phyloP scores from a whole-genome alignment of 129 eudicot species.

The Silybum marianum region DNA sequence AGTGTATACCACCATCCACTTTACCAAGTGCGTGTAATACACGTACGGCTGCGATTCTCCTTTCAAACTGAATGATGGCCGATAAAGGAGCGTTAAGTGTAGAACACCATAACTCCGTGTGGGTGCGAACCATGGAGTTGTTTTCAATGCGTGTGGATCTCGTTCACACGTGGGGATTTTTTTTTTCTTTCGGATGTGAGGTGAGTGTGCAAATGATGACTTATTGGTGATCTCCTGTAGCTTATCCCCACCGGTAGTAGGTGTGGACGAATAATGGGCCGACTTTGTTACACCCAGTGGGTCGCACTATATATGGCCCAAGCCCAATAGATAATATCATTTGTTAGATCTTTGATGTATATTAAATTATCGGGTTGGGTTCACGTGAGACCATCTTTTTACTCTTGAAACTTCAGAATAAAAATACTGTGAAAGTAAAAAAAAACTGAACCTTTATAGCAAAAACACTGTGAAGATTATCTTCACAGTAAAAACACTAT shows the following conservation, averaged over 20 bases:
- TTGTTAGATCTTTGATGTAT: no score
- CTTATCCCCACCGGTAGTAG: neutral
- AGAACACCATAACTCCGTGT: neutral
- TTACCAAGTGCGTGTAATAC: neutral
- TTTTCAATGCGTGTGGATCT: constrained; percentile 19
- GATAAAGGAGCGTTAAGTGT: neutral
- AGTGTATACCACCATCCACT: neutral
- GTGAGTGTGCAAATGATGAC: neutral
- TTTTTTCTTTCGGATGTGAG: neutral
- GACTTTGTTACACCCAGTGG: neutral
- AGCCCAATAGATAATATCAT: neutral
- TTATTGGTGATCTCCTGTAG: neutral
- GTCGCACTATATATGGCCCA: neutral
- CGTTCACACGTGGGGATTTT: constrained; percentile 18
- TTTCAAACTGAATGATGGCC: neutral
- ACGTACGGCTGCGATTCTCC: neutral
- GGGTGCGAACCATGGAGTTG: neutral
- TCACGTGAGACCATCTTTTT: no score
- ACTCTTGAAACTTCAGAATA: no score
- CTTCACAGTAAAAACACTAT: no score
- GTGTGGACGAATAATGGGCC: neutral
- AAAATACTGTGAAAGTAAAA: no score
- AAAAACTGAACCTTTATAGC: no score
- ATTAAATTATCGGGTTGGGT: no score
- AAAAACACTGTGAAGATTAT: no score